These are phyloP conservation scores for Pneumocystis carinii DNA, from an alignment of 1,139 yeast species.

Conservation along the genomic window DNA sequence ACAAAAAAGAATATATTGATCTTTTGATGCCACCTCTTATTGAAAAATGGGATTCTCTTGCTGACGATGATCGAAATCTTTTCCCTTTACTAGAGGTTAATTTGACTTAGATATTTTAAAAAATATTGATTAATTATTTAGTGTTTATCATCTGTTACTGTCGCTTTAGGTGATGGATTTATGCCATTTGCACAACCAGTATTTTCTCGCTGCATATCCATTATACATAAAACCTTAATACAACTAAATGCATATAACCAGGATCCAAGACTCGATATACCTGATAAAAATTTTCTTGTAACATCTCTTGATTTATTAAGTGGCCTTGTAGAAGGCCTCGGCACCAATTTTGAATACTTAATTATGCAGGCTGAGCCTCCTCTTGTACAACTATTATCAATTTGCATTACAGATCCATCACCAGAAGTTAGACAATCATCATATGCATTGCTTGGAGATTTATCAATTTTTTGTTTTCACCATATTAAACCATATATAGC, in stretches of 20 bases:
- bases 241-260: conserved; percentile 49
- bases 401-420: conserved; percentile 60
- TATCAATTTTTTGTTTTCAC: conserved; percentile 49
- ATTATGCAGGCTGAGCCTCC: conserved; percentile 29
- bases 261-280: conserved; percentile 57
- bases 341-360: conserved; percentile 44
- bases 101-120: not conserved
- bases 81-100: conserved; percentile 68
- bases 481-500: conserved; percentile 44
- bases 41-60: conserved; percentile 56
- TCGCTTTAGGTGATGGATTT: conserved; percentile 67
- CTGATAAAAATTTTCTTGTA: conserved; percentile 81
- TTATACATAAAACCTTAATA: conserved; percentile 53
- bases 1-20: conserved; percentile 37
- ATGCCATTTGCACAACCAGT: conserved; percentile 84
- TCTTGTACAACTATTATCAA: conserved; percentile 47
- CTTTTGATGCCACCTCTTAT: conserved; percentile 66
- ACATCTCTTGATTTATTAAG: conserved; percentile 81
- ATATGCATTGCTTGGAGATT: conserved; percentile 80
- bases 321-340: conserved; percentile 83
- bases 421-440: conserved; percentile 88
- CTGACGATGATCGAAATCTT: conserved; percentile 65
- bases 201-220: conserved; percentile 62
- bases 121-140: not conserved
- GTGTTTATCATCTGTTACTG: conserved; percentile 83